Evolutionary conservation across 2,329 filamentous ascomycete species (phyloP).

Genomic region (Fusarium avenaceum): DNA sequence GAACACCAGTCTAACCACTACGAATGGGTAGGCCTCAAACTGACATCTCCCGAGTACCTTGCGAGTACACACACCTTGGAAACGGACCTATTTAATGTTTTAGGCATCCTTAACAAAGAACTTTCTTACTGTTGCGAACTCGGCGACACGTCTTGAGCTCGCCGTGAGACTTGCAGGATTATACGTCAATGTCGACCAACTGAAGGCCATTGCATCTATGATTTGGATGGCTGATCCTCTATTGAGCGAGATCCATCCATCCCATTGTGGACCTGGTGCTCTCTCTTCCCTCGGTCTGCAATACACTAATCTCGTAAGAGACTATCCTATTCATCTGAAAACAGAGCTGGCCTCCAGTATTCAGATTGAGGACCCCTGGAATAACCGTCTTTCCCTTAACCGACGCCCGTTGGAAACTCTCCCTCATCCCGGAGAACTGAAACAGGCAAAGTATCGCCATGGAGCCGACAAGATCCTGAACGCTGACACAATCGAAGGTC

Average conservation of each 20-base stretch:
- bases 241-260: conserved; percentile 26
- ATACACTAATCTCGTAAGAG: conserved; percentile 25
- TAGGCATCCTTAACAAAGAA: conserved; percentile 13
- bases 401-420: conserved; percentile 29
- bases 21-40: conserved; percentile 33
- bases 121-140: conserved; percentile 25
- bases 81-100: background rate
- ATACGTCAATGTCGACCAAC: conserved; percentile 1
- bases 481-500: background rate
- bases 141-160: conserved; percentile 26
- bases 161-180: background rate
- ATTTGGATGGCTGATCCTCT: conserved; percentile 37
- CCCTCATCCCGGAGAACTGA: conserved; percentile 24
- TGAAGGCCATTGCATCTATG: conserved; percentile 26
- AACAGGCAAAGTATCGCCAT: conserved; percentile 2
- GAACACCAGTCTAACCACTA: conserved; percentile 27
- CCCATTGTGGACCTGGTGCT: conserved; percentile 37
- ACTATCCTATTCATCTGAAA: conserved; percentile 11
- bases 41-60: conserved; percentile 24
- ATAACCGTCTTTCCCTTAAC: conserved; percentile 27
- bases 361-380: conserved; percentile 37
- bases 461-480: conserved; percentile 8
- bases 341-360: conserved; percentile 12
- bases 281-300: conserved; percentile 37
- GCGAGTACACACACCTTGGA: background rate